Evolutionary conservation across 73 alveolate species (phyloP).

Genomic region (Tetrahymena borealis): DNA sequence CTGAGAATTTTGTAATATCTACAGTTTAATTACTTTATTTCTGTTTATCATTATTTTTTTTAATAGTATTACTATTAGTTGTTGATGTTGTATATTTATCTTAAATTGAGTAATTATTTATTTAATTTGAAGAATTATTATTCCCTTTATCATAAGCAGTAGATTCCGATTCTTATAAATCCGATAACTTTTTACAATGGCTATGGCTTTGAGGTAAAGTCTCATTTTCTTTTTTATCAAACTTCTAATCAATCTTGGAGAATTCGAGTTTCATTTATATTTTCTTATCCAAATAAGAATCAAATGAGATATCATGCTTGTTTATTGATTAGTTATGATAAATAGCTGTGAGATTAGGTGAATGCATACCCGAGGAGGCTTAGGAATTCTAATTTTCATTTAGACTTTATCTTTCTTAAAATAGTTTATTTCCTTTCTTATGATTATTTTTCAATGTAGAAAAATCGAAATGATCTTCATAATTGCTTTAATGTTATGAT

Average conservation of each 20-base stretch:
- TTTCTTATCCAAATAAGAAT: not conserved
- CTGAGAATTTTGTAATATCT: not conserved
- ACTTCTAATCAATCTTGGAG: not conserved
- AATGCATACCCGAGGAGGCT: too few species aligned
- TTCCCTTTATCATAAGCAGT: not conserved
- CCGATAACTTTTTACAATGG: not conserved
- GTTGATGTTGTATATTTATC: too few species aligned
- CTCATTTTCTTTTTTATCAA: not conserved
- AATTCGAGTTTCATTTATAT: not conserved
- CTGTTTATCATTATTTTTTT: too few species aligned
- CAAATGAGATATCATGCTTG: not conserved
- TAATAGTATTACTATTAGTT: too few species aligned
- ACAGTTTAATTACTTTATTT: too few species aligned
- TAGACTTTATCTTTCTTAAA: not conserved
- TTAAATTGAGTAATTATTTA: too few species aligned
- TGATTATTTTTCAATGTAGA: not conserved
- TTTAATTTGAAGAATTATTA: not conserved
- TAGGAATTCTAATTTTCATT: not conserved
- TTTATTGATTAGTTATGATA: not conserved
- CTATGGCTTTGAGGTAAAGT: not conserved
- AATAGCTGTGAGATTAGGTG: not conserved
- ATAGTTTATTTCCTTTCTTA: not conserved
- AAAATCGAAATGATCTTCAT: not conserved
- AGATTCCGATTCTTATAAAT: not conserved
- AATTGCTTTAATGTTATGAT: not conserved